These are phyloP conservation scores for Lentinula lateritia DNA, from an alignment of 768 basidiomycete species.

Conservation along the genomic window DNA sequence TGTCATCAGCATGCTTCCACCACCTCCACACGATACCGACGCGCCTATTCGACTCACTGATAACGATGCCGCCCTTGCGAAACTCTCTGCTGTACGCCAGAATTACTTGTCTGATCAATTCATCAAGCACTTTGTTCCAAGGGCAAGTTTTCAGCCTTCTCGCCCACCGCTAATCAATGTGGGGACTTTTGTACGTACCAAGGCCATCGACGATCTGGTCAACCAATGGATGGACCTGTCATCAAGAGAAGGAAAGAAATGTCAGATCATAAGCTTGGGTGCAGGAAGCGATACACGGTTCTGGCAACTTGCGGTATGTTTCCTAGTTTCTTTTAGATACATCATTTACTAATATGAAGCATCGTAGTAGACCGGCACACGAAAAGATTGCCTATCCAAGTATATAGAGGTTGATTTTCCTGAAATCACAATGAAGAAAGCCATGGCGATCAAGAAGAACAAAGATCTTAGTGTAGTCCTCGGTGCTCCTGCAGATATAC, in stretches of 20 bases:
- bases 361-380: conserved; percentile 49
- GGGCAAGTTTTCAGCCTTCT: conserved; percentile 53
- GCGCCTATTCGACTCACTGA: conserved; percentile 72
- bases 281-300: conserved; percentile 95
- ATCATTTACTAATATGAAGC: background rate
- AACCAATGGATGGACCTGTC: conserved; percentile 54
- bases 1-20: conserved; percentile 16
- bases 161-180: conserved; percentile 91
- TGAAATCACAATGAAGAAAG: conserved; percentile 79
- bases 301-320: conserved; percentile 80
- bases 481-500: conserved; percentile 38
- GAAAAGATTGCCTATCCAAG: conserved; percentile 39
- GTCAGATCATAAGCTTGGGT: conserved; percentile 91
- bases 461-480: conserved; percentile 47
- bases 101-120: conserved; percentile 80
- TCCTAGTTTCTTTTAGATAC: background rate
- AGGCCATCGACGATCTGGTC: conserved; percentile 75
- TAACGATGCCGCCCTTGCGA: conserved; percentile 76
- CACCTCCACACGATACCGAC: conserved; percentile 39
- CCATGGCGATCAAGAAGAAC: conserved; percentile 71
- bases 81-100: conserved; percentile 77
- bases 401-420: conserved; percentile 93
- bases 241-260: conserved; percentile 34
- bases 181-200: conserved; percentile 84
- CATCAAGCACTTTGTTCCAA: conserved; percentile 60